These are phyloP conservation scores for Alternaria infectoria DNA, from an alignment of 2,329 filamentous ascomycete genomes.

Conservation along the genomic window DNA sequence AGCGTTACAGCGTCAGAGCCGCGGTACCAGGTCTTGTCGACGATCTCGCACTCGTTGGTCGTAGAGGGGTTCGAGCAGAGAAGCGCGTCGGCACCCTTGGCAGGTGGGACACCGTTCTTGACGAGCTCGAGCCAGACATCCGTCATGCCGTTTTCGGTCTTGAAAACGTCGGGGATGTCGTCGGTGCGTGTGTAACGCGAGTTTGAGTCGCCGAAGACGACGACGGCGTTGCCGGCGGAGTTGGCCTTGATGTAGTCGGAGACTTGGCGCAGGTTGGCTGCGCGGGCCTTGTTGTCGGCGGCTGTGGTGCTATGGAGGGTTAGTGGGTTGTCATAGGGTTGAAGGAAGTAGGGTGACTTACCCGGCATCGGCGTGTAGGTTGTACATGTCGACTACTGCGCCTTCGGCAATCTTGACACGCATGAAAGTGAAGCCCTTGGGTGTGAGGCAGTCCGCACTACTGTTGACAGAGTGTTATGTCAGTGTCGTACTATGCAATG, in stretches of 20 bases:
- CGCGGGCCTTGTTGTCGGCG: slow-evolving; percentile 63
- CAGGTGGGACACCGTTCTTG: slow-evolving; percentile 25
- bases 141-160: slow-evolving; percentile 59
- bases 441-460: slow-evolving; percentile 67
- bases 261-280: slow-evolving; percentile 65
- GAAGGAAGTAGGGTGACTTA: slow-evolving; percentile 17
- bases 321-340: background rate
- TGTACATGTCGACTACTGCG: slow-evolving; percentile 69
- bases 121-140: slow-evolving; percentile 68
- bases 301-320: slow-evolving; percentile 48
- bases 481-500: background rate
- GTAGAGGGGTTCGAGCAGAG: slow-evolving; percentile 65
- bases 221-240: slow-evolving; percentile 66
- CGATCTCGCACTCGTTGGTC: slow-evolving; percentile 64
- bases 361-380: slow-evolving; percentile 71
- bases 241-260: slow-evolving; percentile 62
- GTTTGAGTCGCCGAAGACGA: slow-evolving; percentile 71
- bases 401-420: slow-evolving; percentile 59
- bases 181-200: slow-evolving; percentile 65
- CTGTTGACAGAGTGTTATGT: slow-evolving; percentile 35
- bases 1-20: slow-evolving; percentile 57
- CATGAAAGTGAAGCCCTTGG: slow-evolving; percentile 75
- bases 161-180: slow-evolving; percentile 61
- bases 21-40: slow-evolving; percentile 71
- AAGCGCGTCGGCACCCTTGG: slow-evolving; percentile 33